phyloP scores from a whole-genome alignment of 2,329 filamentous ascomycete species.

The Madurella mycetomatis region DNA sequence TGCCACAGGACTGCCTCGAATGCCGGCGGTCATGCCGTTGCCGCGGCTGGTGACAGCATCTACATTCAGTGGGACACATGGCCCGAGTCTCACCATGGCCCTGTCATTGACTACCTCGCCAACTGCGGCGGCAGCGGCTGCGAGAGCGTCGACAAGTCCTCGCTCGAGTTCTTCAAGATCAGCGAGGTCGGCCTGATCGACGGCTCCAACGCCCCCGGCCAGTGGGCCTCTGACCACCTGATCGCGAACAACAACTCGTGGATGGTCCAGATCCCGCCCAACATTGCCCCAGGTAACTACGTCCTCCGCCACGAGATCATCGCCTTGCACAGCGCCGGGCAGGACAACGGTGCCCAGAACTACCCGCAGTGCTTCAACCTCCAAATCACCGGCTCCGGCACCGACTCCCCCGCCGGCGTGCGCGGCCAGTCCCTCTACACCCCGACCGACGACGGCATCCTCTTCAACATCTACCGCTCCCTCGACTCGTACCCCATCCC shows the following conservation, averaged over 20 bases:
- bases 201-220: constrained; percentile 42
- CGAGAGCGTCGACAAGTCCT: constrained; percentile 47
- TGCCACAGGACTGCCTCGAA: constrained; percentile 42
- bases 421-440: constrained; percentile 25
- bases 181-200: constrained; percentile 30
- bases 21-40: constrained; percentile 35
- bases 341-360: constrained; percentile 42
- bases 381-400: constrained; percentile 37
- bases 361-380: constrained; percentile 48
- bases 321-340: constrained; percentile 39
- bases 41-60: constrained; percentile 39
- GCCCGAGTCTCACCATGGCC: constrained; percentile 44
- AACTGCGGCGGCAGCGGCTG: constrained; percentile 53
- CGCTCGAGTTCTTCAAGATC: constrained; percentile 62
- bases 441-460: constrained; percentile 23
- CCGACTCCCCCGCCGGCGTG: constrained; percentile 28
- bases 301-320: constrained; percentile 48
- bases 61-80: constrained; percentile 40
- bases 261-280: constrained; percentile 39
- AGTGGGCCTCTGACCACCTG: constrained; percentile 51
- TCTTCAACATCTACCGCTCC: constrained; percentile 25
- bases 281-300: constrained; percentile 35
- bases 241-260: constrained; percentile 41
- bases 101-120: constrained; percentile 61
- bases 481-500: constrained; percentile 25